Percentiles rank a stretch among this genome's conserved stretches.
These are phyloP conservation scores for Naganishia sp. DNA, from an alignment of 1,284 basidiomycete genomes.

Conservation along the genomic window DNA sequence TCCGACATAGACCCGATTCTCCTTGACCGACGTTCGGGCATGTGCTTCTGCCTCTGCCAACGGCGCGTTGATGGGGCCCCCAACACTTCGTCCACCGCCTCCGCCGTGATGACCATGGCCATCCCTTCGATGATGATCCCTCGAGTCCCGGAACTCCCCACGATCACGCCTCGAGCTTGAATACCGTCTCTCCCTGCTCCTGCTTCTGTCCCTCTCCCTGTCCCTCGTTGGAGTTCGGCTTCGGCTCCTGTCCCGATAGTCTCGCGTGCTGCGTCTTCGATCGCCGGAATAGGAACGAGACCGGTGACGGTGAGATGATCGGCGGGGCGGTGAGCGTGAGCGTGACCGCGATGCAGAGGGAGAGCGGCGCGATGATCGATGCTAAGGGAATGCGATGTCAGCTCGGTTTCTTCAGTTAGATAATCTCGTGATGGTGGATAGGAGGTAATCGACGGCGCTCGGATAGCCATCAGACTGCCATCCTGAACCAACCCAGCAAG, in stretches of 20 bases:
- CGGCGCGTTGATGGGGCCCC: slow-evolving; percentile 86
- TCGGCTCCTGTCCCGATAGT: background rate
- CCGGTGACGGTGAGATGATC: slow-evolving; percentile 63
- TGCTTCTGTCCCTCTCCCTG: no score
- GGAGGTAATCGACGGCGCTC: background rate
- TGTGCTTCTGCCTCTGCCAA: slow-evolving; percentile 84
- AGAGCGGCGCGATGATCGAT: slow-evolving; percentile 29
- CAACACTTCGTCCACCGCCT: slow-evolving; percentile 43
- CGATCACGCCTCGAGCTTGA: slow-evolving; percentile 61
- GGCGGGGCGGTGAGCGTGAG: slow-evolving; percentile 57
- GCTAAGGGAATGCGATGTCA: background rate
- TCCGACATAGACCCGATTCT: slow-evolving; percentile 97
- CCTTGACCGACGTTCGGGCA: slow-evolving; percentile 89
- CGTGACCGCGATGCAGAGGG: slow-evolving; percentile 29
- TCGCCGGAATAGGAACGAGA: slow-evolving; percentile 56
- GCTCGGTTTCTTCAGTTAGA: background rate
- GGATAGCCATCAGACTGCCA: background rate
- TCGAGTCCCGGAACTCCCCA: slow-evolving; percentile 24
- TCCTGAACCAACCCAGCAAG: background rate
- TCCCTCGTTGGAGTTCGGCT: no score
- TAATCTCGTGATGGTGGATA: background rate
- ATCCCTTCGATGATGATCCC: slow-evolving; percentile 34
- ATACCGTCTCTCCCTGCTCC: slow-evolving; percentile 61
- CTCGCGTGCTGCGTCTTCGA: slow-evolving; percentile 27
- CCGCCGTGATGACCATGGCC: slow-evolving; percentile 30